phyloP scores from a whole-genome alignment of 495 filamentous ascomycete species.

The Lasiosphaeria hispida region DNA sequence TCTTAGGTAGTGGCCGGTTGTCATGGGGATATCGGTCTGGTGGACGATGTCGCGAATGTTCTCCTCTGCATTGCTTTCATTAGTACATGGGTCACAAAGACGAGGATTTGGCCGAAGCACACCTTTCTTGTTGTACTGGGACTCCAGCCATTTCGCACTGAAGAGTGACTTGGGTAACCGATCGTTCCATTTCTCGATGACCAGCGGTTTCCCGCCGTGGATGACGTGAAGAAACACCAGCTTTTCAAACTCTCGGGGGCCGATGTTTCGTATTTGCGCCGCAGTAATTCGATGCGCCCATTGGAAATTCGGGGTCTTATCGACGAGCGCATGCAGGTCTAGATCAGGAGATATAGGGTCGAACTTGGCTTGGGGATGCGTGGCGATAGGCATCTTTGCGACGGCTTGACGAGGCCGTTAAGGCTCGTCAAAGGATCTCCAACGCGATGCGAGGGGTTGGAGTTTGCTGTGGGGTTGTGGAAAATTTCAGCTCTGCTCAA shows the following conservation, averaged over 20 bases:
- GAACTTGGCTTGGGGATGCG: slow-evolving; percentile 69
- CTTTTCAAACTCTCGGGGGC: slow-evolving; percentile 73
- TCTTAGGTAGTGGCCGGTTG: slow-evolving; percentile 81
- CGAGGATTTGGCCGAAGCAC: slow-evolving; percentile 24
- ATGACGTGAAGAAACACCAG: slow-evolving; percentile 77
- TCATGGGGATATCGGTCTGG: slow-evolving; percentile 70
- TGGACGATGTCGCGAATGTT: slow-evolving; percentile 72
- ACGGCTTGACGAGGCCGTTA: neutral
- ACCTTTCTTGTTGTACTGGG: slow-evolving; percentile 73
- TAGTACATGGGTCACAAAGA: neutral
- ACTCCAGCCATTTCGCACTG: slow-evolving; percentile 71
- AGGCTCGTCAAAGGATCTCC: too few relatives aligned
- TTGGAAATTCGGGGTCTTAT: slow-evolving; percentile 76
- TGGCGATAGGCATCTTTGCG: slow-evolving; percentile 61
- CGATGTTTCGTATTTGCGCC: slow-evolving; percentile 68
- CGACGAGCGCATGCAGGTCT: slow-evolving; percentile 68
- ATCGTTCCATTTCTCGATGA: slow-evolving; percentile 80
- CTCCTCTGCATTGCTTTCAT: slow-evolving; percentile 39
- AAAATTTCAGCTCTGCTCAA: too few relatives aligned
- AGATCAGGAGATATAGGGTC: slow-evolving; percentile 82
- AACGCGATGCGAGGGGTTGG: too few relatives aligned
- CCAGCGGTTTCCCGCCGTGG: slow-evolving; percentile 76
- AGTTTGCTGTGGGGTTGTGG: too few relatives aligned
- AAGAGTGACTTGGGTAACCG: slow-evolving; percentile 69
- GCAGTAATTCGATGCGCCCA: slow-evolving; percentile 73